Base-by-base conservation (phyloP, 1,139 yeast species). In the Geotrichum histeridarum region DNA sequence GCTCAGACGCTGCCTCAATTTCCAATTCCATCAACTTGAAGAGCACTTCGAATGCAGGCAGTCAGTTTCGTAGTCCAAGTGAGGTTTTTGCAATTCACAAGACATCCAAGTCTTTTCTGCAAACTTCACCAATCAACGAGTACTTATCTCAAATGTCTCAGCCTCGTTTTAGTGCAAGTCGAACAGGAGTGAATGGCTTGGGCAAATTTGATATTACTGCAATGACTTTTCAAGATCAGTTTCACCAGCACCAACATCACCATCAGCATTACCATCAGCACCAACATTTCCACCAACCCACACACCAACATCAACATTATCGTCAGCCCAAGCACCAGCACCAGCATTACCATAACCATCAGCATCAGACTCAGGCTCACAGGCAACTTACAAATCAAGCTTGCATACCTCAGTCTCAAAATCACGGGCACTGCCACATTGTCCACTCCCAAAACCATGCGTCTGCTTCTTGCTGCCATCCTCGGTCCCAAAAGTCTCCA, bases 141-240 rank as follows among this genome's bases (percentile, higher is more conserved):
- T 22, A 22, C 27, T 22, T 22, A 22, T 22, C 27, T 22, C 27
- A 22, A 12, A 17, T 45, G 42, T 45, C 49, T 8, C 49, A 45
- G 32, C 42, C 49, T n/a, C 30, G 49, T 9, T 33, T 45, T 18
- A 45, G 49, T 35, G 49, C 41, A 31, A 45, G 49, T 45, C 49
- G 49, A 2, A 17, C 35, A 6, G 46, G 42, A 22, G 22, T 48
- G 12, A 32, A 22, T n/a, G 17, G n/a, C 1, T 33, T n/a, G n/a
- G 27, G 8, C 27, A 12, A 39, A 30, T 33, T 7, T 4, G 15
- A 17, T 18, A 38, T 30, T 22, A 14, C 3, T 17, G 15, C 15
- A 8, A 35, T 33, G 18, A n/a, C 17, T 14, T 8, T 35, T 33
- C 32, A 44, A 18, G 3, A 33, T 9, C 43, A 39, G 31, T 32